Evolutionary conservation across 2,329 filamentous ascomycete species (phyloP).

Genomic region (Dactylonectria macrodidyma): DNA sequence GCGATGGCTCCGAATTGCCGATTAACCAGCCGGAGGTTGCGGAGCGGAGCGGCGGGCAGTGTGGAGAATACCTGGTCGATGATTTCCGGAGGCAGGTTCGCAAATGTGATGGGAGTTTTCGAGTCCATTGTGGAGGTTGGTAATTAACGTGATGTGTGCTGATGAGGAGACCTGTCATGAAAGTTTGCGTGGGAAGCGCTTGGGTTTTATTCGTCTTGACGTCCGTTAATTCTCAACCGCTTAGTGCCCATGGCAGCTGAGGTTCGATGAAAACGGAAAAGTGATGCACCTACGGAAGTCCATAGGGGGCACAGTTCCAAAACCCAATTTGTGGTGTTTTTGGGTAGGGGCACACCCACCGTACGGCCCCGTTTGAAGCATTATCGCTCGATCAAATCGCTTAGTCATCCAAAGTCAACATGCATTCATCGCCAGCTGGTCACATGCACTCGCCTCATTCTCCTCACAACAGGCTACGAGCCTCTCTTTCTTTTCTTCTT

Average conservation of each 20-base stretch:
- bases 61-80: slow-evolving; percentile 11
- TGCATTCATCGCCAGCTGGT: too few relatives aligned
- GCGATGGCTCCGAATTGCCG: slow-evolving; percentile 16
- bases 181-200: neutral
- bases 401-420: too few relatives aligned
- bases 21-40: slow-evolving; percentile 29
- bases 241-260: too few relatives aligned
- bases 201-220: neutral
- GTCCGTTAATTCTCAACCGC: too few relatives aligned
- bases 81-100: slow-evolving; percentile 17
- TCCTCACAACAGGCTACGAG: too few relatives aligned
- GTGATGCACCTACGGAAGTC: too few relatives aligned
- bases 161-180: neutral
- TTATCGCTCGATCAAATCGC: too few relatives aligned
- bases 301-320: too few relatives aligned
- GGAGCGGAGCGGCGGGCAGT: slow-evolving; percentile 15
- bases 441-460: too few relatives aligned
- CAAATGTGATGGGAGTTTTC: neutral
- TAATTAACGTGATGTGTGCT: neutral
- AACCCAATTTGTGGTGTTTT: too few relatives aligned
- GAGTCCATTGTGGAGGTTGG: slow-evolving; percentile 4
- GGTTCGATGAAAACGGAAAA: slow-evolving; percentile 1
- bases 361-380: too few relatives aligned
- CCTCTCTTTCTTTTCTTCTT: neutral
- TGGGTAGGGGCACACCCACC: too few relatives aligned